A percentile compares a stretch with the other conserved stretches of the same genome.
phyloP scores from a whole-genome alignment of 257 asterid genomes.

The Nicotiana undulata region DNA sequence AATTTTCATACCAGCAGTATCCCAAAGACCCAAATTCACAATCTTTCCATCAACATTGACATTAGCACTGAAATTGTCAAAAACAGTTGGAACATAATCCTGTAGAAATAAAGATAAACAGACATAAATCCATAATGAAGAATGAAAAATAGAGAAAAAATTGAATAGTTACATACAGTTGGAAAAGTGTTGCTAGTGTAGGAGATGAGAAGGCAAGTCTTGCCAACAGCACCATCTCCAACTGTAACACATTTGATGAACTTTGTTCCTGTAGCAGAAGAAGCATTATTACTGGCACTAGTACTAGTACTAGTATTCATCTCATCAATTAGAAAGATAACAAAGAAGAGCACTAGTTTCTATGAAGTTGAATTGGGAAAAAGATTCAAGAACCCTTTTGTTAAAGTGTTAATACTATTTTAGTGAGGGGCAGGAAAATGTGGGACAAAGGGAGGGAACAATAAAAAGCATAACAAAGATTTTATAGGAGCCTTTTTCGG shows the following conservation, averaged over 20 bases:
- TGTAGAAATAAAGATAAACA: background rate
- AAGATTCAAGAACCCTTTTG: background rate
- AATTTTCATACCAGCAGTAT: slow-evolving; percentile 27
- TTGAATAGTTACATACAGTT: slow-evolving; percentile 5
- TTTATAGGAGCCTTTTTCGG: slow-evolving; percentile 14
- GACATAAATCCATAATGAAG: background rate
- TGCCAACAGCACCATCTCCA: slow-evolving; percentile 43
- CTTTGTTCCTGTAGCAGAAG: slow-evolving; percentile 17
- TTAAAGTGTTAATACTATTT: background rate
- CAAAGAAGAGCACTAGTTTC: background rate
- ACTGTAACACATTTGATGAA: slow-evolving; percentile 39
- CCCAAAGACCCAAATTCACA: slow-evolving; percentile 33
- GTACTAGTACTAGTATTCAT: slow-evolving; percentile 10
- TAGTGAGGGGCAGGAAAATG: background rate
- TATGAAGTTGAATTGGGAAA: background rate
- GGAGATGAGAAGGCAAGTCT: slow-evolving; percentile 37
- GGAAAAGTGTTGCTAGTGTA: slow-evolving; percentile 38
- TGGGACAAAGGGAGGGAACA: slow-evolving; percentile 3
- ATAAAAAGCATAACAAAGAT: slow-evolving; percentile 11
- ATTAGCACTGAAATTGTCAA: slow-evolving; percentile 38
- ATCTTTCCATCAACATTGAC: slow-evolving; percentile 33
- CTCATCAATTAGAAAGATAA: background rate
- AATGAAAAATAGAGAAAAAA: background rate
- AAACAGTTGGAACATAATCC: slow-evolving; percentile 41
- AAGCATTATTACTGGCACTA: slow-evolving; percentile 6